These are phyloP conservation scores for Cerioporus squamosus DNA, from an alignment of 1,284 basidiomycete genomes.

Conservation along the genomic window DNA sequence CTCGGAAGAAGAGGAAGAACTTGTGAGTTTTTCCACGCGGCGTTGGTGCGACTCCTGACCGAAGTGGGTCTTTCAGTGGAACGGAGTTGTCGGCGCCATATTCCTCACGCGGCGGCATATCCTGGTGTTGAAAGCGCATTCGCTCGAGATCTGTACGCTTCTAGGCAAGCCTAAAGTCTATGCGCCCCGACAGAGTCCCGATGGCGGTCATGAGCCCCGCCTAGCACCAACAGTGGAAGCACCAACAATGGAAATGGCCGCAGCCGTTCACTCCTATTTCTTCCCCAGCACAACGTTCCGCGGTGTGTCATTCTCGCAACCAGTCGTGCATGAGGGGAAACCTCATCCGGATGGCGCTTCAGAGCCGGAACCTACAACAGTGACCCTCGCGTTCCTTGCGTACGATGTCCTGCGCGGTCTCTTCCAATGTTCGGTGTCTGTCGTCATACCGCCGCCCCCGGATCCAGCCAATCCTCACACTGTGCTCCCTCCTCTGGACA, in stretches of 20 bases:
- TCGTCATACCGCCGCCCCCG: conserved; percentile 13
- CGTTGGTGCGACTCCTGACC: too few species aligned
- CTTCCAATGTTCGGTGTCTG: conserved; percentile 48
- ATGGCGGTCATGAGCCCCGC: not conserved
- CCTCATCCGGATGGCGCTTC: not conserved
- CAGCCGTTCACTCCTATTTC: conserved; percentile 23
- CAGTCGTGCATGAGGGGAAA: not conserved
- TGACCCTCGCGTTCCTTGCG: conserved; percentile 46
- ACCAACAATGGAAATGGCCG: conserved; percentile 20
- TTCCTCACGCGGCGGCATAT: conserved; percentile 50
- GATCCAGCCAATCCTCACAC: not conserved
- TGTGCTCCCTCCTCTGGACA: conserved; percentile 25
- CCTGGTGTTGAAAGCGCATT: conserved; percentile 52
- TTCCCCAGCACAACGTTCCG: conserved; percentile 47
- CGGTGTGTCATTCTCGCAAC: conserved; percentile 44
- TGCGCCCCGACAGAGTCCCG: not conserved
- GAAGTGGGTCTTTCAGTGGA: conserved; percentile 52
- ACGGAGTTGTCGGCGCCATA: conserved; percentile 49
- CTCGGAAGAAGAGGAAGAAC: conserved; percentile 31
- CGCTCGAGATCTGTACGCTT: conserved; percentile 52
- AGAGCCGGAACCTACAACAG: not conserved
- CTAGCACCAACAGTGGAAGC: too few species aligned
- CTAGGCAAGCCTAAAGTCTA: conserved; percentile 5
- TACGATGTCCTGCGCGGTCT: conserved; percentile 58
- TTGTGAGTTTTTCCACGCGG: conserved; percentile 26